Conservation (phyloP, 257 asterid genomes). For the Penstemon eatonii region DNA sequence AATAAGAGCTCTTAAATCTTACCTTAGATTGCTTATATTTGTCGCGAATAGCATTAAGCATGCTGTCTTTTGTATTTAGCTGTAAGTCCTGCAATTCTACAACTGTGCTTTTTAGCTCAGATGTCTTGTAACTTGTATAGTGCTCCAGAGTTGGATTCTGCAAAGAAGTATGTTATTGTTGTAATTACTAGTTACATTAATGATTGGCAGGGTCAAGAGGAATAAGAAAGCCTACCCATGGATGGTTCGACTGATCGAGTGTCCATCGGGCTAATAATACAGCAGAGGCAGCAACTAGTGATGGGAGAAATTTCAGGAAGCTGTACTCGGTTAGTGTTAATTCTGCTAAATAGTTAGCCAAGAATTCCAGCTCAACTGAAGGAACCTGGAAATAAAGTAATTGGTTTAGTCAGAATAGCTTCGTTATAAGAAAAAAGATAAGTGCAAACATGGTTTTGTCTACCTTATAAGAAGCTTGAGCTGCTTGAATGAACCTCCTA, state of each 20-base stretch:
- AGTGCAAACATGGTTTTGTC: slow-evolving; percentile 15
- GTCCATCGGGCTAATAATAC: slow-evolving; percentile 94
- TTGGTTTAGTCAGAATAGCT: slow-evolving; percentile 18
- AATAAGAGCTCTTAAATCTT: background rate
- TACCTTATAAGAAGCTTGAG: slow-evolving; percentile 74
- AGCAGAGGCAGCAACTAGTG: slow-evolving; percentile 87
- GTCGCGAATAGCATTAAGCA: slow-evolving; percentile 64
- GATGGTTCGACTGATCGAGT: slow-evolving; percentile 76
- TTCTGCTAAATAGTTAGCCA: slow-evolving; percentile 93
- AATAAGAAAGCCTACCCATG: slow-evolving; percentile 69
- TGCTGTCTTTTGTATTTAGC: slow-evolving; percentile 49
- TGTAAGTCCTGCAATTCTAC: slow-evolving; percentile 70
- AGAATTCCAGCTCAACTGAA: slow-evolving; percentile 77
- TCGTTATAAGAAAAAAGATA: slow-evolving; percentile 17
- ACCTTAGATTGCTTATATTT: slow-evolving; percentile 91
- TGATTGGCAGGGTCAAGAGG: slow-evolving; percentile 12
- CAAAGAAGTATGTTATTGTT: slow-evolving; percentile 23
- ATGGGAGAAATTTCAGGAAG: slow-evolving; percentile 80
- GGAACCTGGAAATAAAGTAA: slow-evolving; percentile 56
- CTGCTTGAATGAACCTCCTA: slow-evolving; percentile 96
- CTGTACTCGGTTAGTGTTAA: slow-evolving; percentile 71
- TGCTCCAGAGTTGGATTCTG: slow-evolving; percentile 92
- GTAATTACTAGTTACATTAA: background rate
- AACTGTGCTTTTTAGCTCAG: slow-evolving; percentile 61
- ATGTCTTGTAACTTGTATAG: slow-evolving; percentile 62